A percentile compares a stretch with the other conserved stretches of the same genome.
Conservation (phyloP, 2,329 filamentous ascomycete species). For the Apiospora marii region DNA sequence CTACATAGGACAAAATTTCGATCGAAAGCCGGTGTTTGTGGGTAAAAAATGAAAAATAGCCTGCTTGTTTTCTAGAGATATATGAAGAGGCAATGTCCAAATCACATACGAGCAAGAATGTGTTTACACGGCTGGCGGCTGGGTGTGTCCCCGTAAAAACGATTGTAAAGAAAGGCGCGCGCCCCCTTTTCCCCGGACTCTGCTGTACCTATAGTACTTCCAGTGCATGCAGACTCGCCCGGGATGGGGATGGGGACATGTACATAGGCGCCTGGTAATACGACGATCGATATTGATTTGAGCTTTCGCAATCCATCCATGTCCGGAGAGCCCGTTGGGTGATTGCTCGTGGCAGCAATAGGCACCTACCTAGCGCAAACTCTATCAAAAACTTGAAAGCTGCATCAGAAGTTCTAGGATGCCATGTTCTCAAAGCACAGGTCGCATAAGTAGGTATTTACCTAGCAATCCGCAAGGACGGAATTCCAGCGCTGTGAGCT, state of each 20-base stretch:
- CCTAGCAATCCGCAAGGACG: neutral
- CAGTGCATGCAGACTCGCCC: neutral
- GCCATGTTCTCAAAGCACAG: neutral
- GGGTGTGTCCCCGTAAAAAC: no score
- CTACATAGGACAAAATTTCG: conserved; percentile 7
- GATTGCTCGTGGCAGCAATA: neutral
- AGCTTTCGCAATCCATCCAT: neutral
- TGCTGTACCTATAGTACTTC: neutral
- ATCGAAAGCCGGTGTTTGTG: conserved; percentile 10
- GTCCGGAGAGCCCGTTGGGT: conserved; percentile 14
- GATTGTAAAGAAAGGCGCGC: no score
- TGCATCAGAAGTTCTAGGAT: neutral
- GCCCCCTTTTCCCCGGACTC: neutral
- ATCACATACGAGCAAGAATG: neutral
- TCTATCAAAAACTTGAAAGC: neutral
- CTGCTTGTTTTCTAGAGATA: conserved; percentile 20
- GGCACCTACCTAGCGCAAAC: neutral
- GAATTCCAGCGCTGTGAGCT: neutral
- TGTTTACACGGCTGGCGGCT: neutral
- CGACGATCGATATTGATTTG: neutral
- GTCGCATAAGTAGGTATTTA: neutral
- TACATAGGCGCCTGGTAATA: neutral
- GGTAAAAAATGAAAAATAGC: conserved; percentile 20
- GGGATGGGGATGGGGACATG: neutral
- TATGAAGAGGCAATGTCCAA: conserved; percentile 12